Base-by-base conservation (phyloP, 306 rosid genomes). In the Castanospermum australe region DNA sequence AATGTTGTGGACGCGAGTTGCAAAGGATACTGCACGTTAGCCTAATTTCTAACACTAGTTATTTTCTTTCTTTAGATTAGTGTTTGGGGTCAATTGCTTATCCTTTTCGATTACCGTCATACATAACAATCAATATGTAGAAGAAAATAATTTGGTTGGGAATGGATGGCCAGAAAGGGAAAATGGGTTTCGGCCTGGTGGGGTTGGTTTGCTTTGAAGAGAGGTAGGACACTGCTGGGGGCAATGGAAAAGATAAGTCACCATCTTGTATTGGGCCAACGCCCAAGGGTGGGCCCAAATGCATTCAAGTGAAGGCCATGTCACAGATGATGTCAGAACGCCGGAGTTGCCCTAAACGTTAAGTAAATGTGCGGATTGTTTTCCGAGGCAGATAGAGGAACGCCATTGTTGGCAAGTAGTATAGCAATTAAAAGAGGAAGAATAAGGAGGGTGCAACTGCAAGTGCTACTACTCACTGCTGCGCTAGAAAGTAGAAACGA, bases 261-360 rank as follows among this genome's bases (percentile, higher is more conserved):
- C 66, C 64, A 74, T 75, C 67, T 57, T 35, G 2, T 56, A 67
- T 75, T 75, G 76, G 71, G 71, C 57, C 71, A 66, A 48, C 6
- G 8, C 57, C 71, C 55, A 48, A 6, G 8, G 80, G 74, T 62
- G 60, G 83, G 81, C 54, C 81, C 68, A 81, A 60, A 30, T 61
- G 25, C 71, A 82, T 73, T 67, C 22, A 36, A 86, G 90, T 82
- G 90, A 60, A 67, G 67, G 13, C 75, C 82, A 79, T 45, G 89
- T 84, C 79, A 84, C 83, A 82, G 6, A 69, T 87, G 83, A 85
- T 66, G 87, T 84, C 81, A 84, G 25, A 47, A 4, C 1, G 39
- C 28, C 12, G 48, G 86, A 90, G 67, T 15, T 81, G 66, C 36
- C 87, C 63, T 44, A 30, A 18, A 10, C 15, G 47, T 5, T 10